A percentile compares a stretch with the other conserved stretches of the same genome.
phyloP scores from a whole-genome alignment of 768 basidiomycete genomes.

The Clathrus columnatus region DNA sequence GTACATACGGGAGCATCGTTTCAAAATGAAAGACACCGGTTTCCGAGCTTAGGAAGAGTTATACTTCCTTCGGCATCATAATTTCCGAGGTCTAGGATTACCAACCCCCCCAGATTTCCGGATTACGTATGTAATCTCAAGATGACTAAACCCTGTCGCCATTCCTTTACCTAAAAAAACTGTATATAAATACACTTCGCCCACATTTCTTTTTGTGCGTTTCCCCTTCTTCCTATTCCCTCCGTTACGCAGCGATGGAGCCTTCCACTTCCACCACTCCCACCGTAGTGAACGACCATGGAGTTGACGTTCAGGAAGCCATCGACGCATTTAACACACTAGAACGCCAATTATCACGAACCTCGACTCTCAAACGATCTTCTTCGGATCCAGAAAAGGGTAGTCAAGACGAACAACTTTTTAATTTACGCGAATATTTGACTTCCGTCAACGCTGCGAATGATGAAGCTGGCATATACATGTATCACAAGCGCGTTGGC shows the following conservation, averaged over 20 bases:
- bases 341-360: slow-evolving; percentile 12
- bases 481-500: slow-evolving; percentile 61
- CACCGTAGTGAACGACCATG: background rate
- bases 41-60: too few species aligned
- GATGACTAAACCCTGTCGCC: too few species aligned
- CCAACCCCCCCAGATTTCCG: too few species aligned
- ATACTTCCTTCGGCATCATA: too few species aligned
- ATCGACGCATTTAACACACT: slow-evolving; percentile 16
- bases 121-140: too few species aligned
- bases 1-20: slow-evolving; percentile 34
- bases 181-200: too few species aligned
- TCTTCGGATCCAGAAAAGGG: slow-evolving; percentile 35
- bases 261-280: background rate
- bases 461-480: slow-evolving; percentile 50
- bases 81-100: too few species aligned
- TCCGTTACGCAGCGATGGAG: background rate
- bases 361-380: slow-evolving; percentile 3
- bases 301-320: slow-evolving; percentile 14
- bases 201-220: too few species aligned
- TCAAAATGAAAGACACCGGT: background rate
- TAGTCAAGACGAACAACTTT: slow-evolving; percentile 28
- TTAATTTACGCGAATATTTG: slow-evolving; percentile 63
- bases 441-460: slow-evolving; percentile 57
- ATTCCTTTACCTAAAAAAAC: too few species aligned
- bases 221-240: background rate